phyloP scores from a whole-genome alignment of 306 rosid genomes.

The Hylodesmum podocarpum region DNA sequence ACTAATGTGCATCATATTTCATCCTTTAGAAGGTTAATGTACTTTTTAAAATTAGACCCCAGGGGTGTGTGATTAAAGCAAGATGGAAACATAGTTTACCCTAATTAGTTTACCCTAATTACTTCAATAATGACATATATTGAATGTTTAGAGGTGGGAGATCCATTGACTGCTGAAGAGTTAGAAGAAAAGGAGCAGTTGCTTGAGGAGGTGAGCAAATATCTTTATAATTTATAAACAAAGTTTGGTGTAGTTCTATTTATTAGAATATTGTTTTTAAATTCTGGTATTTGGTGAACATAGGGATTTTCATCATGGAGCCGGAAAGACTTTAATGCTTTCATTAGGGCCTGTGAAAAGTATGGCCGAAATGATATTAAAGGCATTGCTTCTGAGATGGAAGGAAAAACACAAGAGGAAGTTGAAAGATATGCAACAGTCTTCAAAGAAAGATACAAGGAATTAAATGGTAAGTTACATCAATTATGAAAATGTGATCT shows the following conservation, averaged over 20 bases:
- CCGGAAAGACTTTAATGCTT: slow-evolving; percentile 91
- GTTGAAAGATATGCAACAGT: slow-evolving; percentile 92
- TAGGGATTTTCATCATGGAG: slow-evolving; percentile 99
- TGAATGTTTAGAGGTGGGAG: slow-evolving; percentile 69
- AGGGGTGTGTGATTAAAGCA: neutral
- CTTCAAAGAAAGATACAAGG: slow-evolving; percentile 92
- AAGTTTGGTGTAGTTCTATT: neutral
- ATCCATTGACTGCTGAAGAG: slow-evolving; percentile 96
- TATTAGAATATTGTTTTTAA: slow-evolving; percentile 16
- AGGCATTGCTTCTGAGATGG: slow-evolving; percentile 91
- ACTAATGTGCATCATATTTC: neutral
- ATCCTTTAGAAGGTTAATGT: neutral
- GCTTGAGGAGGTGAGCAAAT: slow-evolving; percentile 64
- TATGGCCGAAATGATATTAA: slow-evolving; percentile 90
- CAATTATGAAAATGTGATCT: neutral
- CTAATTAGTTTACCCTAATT: neutral
- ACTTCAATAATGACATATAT: slow-evolving; percentile 1
- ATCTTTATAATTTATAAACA: slow-evolving; percentile 10
- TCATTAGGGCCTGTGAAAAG: slow-evolving; percentile 97
- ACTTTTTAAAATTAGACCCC: neutral
- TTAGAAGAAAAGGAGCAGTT: slow-evolving; percentile 90
- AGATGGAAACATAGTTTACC: neutral
- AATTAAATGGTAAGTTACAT: slow-evolving; percentile 71
- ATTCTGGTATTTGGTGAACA: slow-evolving; percentile 37
- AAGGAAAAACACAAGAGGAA: slow-evolving; percentile 92